Conservation (phyloP, 192 early-diverging fungal genomes). For the Umbelopsis sp. region DNA sequence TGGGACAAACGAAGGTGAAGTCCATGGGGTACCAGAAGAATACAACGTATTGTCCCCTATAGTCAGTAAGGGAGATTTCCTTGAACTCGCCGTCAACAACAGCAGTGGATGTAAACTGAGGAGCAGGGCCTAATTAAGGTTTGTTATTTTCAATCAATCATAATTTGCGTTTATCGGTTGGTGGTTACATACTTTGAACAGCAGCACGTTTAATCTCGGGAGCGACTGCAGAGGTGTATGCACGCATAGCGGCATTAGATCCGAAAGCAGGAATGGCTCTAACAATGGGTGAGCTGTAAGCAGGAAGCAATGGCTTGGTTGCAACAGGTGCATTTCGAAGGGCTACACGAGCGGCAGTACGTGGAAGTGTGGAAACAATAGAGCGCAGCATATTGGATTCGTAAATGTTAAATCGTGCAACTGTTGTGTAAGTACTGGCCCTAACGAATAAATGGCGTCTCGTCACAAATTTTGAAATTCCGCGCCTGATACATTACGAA, state of each 20-base stretch:
- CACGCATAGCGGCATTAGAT: background rate
- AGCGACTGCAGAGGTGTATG: background rate
- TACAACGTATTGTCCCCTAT: slow-evolving; percentile 52
- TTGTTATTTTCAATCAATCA: background rate
- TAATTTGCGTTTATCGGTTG: background rate
- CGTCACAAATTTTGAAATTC: too few relatives aligned
- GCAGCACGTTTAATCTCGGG: slow-evolving; percentile 10
- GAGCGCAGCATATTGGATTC: slow-evolving; percentile 4
- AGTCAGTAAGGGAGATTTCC: slow-evolving; percentile 61
- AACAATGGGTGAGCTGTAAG: background rate
- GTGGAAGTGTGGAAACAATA: slow-evolving; percentile 19
- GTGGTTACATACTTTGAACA: slow-evolving; percentile 17
- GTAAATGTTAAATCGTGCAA: background rate
- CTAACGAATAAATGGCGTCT: too few relatives aligned
- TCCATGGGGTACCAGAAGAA: slow-evolving; percentile 80
- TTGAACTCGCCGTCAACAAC: slow-evolving; percentile 74
- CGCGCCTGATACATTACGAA: too few relatives aligned
- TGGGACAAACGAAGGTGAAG: slow-evolving; percentile 84
- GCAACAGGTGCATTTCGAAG: slow-evolving; percentile 7
- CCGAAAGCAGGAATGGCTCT: background rate
- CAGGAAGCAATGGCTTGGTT: background rate
- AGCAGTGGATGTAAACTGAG: slow-evolving; percentile 65
- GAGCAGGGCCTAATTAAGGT: slow-evolving; percentile 49
- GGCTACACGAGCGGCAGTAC: background rate
- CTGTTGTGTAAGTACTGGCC: background rate